Conservation (phyloP, 441 rosid genomes). For the Rhodomyrtus psidioides region DNA sequence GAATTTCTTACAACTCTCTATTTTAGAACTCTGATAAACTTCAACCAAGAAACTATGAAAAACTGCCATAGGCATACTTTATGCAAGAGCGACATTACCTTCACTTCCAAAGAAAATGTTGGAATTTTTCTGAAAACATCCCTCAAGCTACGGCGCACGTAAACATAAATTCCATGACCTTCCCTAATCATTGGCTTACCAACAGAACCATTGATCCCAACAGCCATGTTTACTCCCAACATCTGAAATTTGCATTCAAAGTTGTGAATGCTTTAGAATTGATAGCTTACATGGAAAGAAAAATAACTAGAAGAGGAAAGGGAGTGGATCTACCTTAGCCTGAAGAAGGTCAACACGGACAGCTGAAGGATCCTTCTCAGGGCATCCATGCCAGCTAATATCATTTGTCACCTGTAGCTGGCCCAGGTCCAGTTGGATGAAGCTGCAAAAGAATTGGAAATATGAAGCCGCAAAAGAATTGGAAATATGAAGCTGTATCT, state of each 20-base stretch:
- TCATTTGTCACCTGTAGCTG: slow-evolving; percentile 86
- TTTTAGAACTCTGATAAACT: neutral
- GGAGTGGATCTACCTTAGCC: slow-evolving; percentile 56
- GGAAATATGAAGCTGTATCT: neutral
- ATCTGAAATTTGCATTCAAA: slow-evolving; percentile 46
- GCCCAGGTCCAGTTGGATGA: slow-evolving; percentile 92
- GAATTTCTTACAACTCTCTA: neutral
- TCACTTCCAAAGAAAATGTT: slow-evolving; percentile 77
- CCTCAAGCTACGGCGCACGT: slow-evolving; percentile 88
- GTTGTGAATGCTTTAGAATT: neutral
- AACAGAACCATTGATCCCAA: slow-evolving; percentile 73
- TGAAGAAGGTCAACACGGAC: slow-evolving; percentile 94
- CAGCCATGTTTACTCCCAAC: slow-evolving; percentile 91
- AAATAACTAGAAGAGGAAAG: slow-evolving; percentile 3
- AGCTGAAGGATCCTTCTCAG: slow-evolving; percentile 86
- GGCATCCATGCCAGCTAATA: slow-evolving; percentile 88
- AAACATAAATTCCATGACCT: slow-evolving; percentile 82
- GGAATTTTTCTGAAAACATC: slow-evolving; percentile 96
- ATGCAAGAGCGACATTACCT: slow-evolving; percentile 36
- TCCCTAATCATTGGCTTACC: slow-evolving; percentile 93
- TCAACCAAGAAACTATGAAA: neutral
- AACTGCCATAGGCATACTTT: neutral
- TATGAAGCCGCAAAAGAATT: slow-evolving; percentile 15
- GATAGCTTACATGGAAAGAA: neutral
- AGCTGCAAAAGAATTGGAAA: slow-evolving; percentile 38